A percentile compares a stretch with the other conserved stretches of the same genome.
Evolutionary conservation across 177 flowering plant species (phyloP).

Genomic region (Vitis hybrid): DNA sequence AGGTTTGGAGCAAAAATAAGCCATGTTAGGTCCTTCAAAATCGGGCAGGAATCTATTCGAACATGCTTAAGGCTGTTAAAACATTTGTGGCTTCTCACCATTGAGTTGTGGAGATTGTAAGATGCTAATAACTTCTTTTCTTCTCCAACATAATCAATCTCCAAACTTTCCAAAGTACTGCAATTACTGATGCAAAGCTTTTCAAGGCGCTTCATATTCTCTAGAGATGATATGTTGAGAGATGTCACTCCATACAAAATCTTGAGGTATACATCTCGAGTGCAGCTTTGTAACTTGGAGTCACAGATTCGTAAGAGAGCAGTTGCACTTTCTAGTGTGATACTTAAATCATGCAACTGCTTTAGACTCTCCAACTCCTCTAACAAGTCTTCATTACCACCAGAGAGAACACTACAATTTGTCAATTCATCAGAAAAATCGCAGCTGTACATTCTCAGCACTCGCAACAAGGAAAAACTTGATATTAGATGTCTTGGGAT

Average conservation of each 20-base stretch:
- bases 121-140: no score
- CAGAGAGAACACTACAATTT: no score
- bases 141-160: not conserved
- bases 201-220: constrained; percentile 1
- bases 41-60: not conserved
- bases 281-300: constrained; percentile 1
- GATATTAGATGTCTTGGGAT: not conserved
- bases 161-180: not conserved
- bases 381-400: not conserved
- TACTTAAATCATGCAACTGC: not conserved
- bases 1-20: constrained; percentile 19
- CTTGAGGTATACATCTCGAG: not conserved
- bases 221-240: not conserved
- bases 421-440: no score
- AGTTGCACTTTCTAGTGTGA: constrained; percentile 1
- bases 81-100: not conserved
- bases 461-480: not conserved
- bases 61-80: constrained; percentile 11
- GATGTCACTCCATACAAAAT: not conserved
- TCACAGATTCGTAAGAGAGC: not conserved
- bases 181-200: not conserved
- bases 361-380: constrained; percentile 13
- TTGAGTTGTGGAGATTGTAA: not conserved
- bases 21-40: constrained; percentile 19
- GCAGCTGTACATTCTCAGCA: constrained; percentile 5